Evolutionary conservation across 1,284 basidiomycete species (phyloP).

Genomic region (Melampsora abietis-canadensis): DNA sequence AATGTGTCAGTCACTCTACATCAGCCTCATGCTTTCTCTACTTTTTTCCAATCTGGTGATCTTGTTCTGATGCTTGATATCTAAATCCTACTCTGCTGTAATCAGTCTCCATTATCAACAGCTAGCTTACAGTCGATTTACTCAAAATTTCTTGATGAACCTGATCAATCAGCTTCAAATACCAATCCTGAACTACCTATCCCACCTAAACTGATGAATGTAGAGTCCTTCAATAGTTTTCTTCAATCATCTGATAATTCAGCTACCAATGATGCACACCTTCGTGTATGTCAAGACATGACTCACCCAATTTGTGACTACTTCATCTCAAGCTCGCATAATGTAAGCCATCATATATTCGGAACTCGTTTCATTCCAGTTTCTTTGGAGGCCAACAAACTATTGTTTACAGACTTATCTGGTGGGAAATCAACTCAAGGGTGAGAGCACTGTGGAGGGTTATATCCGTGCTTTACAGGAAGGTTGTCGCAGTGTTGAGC

Average conservation of each 20-base stretch:
- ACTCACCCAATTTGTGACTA: conserved; percentile 79
- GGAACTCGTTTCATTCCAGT: no score
- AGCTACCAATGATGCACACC: conserved; percentile 58
- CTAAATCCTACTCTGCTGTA: conserved; percentile 15
- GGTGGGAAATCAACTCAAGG: conserved; percentile 87
- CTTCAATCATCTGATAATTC: conserved; percentile 68
- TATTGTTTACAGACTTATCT: conserved; percentile 67
- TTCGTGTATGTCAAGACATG: conserved; percentile 64
- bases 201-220: conserved; percentile 54
- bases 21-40: background rate
- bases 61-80: background rate
- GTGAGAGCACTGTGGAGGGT: conserved; percentile 89
- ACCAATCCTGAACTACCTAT: conserved; percentile 5
- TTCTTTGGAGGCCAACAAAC: conserved; percentile 1
- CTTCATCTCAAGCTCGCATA: conserved; percentile 90
- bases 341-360: conserved; percentile 54
- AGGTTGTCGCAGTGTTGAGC: conserved; percentile 85
- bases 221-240: conserved; percentile 70
- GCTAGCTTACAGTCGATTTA: conserved; percentile 43
- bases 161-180: conserved; percentile 45
- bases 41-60: background rate
- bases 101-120: conserved; percentile 40
- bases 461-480: conserved; percentile 89
- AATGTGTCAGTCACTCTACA: conserved; percentile 27
- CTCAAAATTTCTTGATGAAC: conserved; percentile 51